These are phyloP conservation scores for Neurospora crassa DNA, from an alignment of 2,329 filamentous ascomycete genomes.

Conservation along the genomic window DNA sequence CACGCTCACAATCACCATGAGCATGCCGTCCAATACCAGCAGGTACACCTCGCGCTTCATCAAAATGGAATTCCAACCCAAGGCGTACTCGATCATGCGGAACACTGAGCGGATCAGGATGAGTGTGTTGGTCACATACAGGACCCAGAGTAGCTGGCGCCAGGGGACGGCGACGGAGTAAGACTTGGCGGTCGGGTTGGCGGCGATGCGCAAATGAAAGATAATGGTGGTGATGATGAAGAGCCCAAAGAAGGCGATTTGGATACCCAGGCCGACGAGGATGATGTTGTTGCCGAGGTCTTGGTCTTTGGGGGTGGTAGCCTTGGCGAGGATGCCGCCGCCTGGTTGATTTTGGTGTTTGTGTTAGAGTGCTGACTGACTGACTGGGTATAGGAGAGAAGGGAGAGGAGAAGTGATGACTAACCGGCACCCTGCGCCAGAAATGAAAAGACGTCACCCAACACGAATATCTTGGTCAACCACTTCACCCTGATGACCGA, in stretches of 20 bases:
- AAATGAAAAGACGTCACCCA: constrained; percentile 38
- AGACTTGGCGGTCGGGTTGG: constrained; percentile 21
- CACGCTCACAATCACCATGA: constrained; percentile 17
- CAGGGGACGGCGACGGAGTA: constrained; percentile 14
- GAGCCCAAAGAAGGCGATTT: constrained; percentile 39
- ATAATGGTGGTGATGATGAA: constrained; percentile 35
- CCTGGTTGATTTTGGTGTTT: constrained; percentile 17
- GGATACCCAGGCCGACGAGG: constrained; percentile 37
- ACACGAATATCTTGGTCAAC: constrained; percentile 41
- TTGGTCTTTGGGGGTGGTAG: constrained; percentile 19
- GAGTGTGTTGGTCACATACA: constrained; percentile 33
- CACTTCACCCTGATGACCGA: constrained; percentile 32
- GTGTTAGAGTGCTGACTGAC: not conserved
- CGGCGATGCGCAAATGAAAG: constrained; percentile 35
- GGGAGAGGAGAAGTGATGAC: not conserved
- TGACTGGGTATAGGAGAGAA: not conserved
- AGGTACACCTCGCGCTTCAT: constrained; percentile 35
- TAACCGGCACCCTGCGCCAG: constrained; percentile 33
- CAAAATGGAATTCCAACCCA: constrained; percentile 33
- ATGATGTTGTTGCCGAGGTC: constrained; percentile 33
- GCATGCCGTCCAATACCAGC: constrained; percentile 25
- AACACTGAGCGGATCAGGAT: constrained; percentile 40
- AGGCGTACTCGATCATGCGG: constrained; percentile 37
- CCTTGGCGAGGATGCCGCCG: constrained; percentile 29
- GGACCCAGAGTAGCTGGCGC: constrained; percentile 22